Evolutionary conservation across 2,329 filamentous ascomycete genomes (phyloP).

Genomic region (Hypoxylon sp.): DNA sequence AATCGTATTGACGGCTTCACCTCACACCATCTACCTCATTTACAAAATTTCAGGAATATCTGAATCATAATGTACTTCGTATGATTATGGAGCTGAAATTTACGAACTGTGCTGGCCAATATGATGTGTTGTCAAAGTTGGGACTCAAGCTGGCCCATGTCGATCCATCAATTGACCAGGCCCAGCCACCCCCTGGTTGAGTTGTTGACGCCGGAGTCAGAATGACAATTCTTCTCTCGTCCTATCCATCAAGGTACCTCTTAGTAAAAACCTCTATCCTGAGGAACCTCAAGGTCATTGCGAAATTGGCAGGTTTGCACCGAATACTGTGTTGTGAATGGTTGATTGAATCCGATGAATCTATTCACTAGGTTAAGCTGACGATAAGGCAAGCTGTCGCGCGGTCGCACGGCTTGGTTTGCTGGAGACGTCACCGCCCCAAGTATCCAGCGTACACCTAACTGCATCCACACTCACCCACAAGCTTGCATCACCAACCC

Average conservation of each 20-base stretch:
- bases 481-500: constrained; percentile 11
- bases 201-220: constrained; percentile 19
- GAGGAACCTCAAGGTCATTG: neutral
- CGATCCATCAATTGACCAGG: constrained; percentile 20
- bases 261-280: constrained; percentile 14
- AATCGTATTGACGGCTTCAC: constrained; percentile 5
- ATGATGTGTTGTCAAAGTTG: constrained; percentile 38
- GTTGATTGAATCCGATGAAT: constrained; percentile 21
- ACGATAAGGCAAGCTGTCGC: constrained; percentile 24
- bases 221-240: constrained; percentile 9
- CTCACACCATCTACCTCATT: constrained; percentile 2
- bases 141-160: constrained; percentile 29
- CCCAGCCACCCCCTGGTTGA: constrained; percentile 23
- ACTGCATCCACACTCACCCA: constrained; percentile 12
- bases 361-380: constrained; percentile 20
- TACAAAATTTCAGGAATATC: neutral
- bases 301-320: constrained; percentile 20
- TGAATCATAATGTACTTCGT: neutral
- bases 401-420: constrained; percentile 11
- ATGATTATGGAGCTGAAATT: constrained; percentile 15
- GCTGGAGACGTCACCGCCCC: constrained; percentile 15
- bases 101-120: constrained; percentile 14
- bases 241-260: neutral
- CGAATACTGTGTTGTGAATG: constrained; percentile 1
- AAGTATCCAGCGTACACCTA: neutral